Evolutionary conservation across 2,329 filamentous ascomycete genomes (phyloP).

Genomic region (Diaporthe australafricana): DNA sequence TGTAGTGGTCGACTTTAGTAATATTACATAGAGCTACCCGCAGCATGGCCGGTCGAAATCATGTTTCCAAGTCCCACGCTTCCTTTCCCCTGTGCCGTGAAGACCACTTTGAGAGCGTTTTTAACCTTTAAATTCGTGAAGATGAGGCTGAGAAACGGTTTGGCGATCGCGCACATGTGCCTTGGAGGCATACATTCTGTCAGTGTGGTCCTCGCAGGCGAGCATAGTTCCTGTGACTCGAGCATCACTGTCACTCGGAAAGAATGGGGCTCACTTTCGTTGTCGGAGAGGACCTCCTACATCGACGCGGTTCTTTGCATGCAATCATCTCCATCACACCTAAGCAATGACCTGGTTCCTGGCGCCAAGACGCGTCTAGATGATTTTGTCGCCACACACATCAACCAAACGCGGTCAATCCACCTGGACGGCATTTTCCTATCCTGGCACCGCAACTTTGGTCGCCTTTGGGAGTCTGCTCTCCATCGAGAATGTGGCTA

Average conservation of each 20-base stretch:
- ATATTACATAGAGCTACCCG: no score
- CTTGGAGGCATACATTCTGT: background rate
- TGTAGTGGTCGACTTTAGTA: background rate
- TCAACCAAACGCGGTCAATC: constrained; percentile 33
- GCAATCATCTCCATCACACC: background rate
- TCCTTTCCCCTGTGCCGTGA: no score
- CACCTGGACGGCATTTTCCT: constrained; percentile 29
- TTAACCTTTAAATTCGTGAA: background rate
- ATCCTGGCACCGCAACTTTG: constrained; percentile 29
- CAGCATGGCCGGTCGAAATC: no score
- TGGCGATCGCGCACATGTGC: background rate
- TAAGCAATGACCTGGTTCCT: background rate
- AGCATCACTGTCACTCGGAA: background rate
- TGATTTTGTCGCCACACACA: constrained; percentile 45
- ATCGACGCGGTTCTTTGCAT: constrained; percentile 11
- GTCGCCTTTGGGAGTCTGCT: constrained; percentile 4
- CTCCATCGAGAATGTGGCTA: constrained; percentile 32
- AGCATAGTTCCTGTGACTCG: background rate
- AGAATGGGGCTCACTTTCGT: background rate
- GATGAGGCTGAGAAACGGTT: background rate
- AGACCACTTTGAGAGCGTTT: background rate
- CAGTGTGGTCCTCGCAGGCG: background rate
- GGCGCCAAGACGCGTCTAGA: constrained; percentile 42
- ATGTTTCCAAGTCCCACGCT: no score
- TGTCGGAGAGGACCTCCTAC: background rate